Base-by-base conservation (phyloP, 805 yeast species). In the Ogataea ganodermae region DNA sequence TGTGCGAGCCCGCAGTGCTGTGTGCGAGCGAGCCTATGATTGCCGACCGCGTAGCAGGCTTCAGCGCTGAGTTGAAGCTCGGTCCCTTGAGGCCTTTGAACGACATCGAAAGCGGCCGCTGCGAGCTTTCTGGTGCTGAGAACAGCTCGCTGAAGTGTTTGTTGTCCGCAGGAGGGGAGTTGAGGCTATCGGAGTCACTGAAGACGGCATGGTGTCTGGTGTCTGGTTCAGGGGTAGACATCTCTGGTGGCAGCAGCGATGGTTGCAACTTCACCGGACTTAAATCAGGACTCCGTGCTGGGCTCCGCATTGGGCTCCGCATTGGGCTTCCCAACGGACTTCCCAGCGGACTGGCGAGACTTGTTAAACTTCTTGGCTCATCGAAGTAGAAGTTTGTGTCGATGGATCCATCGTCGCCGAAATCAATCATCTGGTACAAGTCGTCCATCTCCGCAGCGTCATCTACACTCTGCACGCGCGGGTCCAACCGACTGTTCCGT, bases 11-110 rank as follows among this genome's bases (percentile, higher is more conserved):
- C 17, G 31, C 20, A 30, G 21, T 36, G 13, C 70, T 65, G 35
- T 53, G 46, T 3, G 53, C 51, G 7, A 64, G 39, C 9, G 68
- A 60, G 13, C 62, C 66, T 14, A 63, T 28, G 16, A 65, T 65
- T 2, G 68, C 68, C 35, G 58, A 54, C 38, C 51, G 51, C 1
- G 68, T 59, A 4, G 60, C 52, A 3, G 61, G 55, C 39, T 59
- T 64, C 35, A 65, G 44, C 1, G 60, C 28, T 3, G 63, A 53
- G 33, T 75, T 75, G 52, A 81, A 76, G 1, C 79, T 69, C 1
- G 89, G 84, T 0, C 82, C 86, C 45, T 69, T 74, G 45, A 84
- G 62, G 0, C 90, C 90, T 51, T 76, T 76, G 65, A 81, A 82
- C 1, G 88, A 82, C 75, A 75, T 69, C 7, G 63, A 74, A 9